Conservation (phyloP, 1,139 yeast genomes). For the Zygoascus meyerae region DNA sequence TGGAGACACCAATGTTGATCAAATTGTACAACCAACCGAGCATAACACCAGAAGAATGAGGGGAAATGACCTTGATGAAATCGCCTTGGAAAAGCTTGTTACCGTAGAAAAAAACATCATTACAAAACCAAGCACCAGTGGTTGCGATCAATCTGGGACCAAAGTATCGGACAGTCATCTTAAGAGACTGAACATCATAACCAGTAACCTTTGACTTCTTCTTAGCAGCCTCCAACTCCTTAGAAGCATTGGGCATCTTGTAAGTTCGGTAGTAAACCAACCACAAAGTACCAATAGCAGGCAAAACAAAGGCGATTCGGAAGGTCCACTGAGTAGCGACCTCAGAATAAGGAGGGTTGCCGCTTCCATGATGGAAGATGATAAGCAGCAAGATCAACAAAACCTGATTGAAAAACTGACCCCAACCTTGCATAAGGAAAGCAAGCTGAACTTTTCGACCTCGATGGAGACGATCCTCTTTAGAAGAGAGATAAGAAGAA, state of each 20-base stretch:
- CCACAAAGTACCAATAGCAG: constrained; percentile 38
- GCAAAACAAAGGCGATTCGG: constrained; percentile 35
- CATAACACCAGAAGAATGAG: constrained; percentile 67
- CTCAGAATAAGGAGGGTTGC: constrained; percentile 33
- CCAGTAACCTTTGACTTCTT: constrained; percentile 34
- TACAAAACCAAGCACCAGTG: constrained; percentile 93
- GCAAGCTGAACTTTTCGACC: constrained; percentile 39
- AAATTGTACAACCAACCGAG: constrained; percentile 65
- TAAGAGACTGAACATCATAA: constrained; percentile 31
- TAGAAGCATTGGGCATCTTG: constrained; percentile 35
- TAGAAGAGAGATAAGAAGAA: constrained; percentile 26
- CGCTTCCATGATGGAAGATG: constrained; percentile 47
- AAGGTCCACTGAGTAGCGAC: constrained; percentile 36
- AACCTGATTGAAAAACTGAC: constrained; percentile 39
- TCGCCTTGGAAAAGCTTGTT: constrained; percentile 70
- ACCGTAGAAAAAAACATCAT: constrained; percentile 93
- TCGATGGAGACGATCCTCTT: constrained; percentile 37
- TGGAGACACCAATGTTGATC: constrained; percentile 62
- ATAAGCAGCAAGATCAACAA: constrained; percentile 33
- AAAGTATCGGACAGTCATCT: constrained; percentile 51
- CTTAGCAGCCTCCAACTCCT: constrained; percentile 28
- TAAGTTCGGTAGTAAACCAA: constrained; percentile 35
- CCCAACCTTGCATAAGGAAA: constrained; percentile 42
- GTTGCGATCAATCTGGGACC: constrained; percentile 89
- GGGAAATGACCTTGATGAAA: constrained; percentile 60